Evolutionary conservation across 768 basidiomycete genomes (phyloP).

Genomic region (Rossbeevera mucosa): DNA sequence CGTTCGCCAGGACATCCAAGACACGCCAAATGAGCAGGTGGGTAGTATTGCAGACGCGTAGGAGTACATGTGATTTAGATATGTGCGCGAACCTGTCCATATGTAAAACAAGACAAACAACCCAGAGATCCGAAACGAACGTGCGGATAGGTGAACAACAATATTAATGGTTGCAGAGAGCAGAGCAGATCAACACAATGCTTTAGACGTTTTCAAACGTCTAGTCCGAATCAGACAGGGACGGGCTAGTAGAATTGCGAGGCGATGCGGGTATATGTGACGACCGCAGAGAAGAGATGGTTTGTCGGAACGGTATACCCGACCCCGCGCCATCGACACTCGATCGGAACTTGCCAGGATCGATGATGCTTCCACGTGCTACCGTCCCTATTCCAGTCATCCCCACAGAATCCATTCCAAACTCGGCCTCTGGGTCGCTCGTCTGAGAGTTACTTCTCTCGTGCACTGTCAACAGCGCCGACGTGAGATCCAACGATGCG

Average conservation of each 20-base stretch:
- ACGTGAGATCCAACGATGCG: conserved; percentile 24
- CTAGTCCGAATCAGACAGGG: conserved; percentile 3
- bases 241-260: not conserved
- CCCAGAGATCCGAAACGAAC: not conserved
- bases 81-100: conserved; percentile 4
- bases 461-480: conserved; percentile 27
- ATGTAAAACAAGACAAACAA: not conserved
- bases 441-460: not conserved
- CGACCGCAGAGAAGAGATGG: conserved; percentile 2
- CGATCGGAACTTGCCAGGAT: conserved; percentile 5
- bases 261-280: conserved; percentile 1
- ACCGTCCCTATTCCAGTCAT: conserved; percentile 49
- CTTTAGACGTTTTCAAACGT: not conserved
- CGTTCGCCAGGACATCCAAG: not conserved
- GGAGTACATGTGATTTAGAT: conserved; percentile 4
- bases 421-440: conserved; percentile 13
- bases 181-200: too few species aligned
- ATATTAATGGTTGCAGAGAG: not conserved
- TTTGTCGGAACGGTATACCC: conserved; percentile 3
- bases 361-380: conserved; percentile 31
- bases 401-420: conserved; percentile 20
- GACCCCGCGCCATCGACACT: conserved; percentile 14
- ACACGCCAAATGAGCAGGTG: not conserved
- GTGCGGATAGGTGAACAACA: not conserved
- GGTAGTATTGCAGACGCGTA: conserved; percentile 11